phyloP scores from a whole-genome alignment of 306 rosid genomes.

The Rubus parviflorus region DNA sequence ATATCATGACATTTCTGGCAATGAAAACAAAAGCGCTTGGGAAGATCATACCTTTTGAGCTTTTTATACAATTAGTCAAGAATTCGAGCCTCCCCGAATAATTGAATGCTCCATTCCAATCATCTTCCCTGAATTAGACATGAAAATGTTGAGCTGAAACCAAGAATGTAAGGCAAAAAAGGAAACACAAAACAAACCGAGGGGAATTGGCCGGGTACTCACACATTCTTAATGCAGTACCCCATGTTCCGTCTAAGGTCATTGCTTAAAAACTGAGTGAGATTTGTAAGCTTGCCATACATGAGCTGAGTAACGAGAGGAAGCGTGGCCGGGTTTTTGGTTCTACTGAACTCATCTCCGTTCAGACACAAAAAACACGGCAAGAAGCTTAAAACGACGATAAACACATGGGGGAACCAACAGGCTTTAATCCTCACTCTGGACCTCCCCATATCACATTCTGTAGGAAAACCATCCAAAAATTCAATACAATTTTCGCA shows the following conservation, averaged over 20 bases:
- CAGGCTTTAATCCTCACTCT: slow-evolving; percentile 37
- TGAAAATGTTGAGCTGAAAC: background rate
- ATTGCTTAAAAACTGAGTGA: slow-evolving; percentile 37
- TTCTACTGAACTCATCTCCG: slow-evolving; percentile 21
- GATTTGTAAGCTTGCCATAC: slow-evolving; percentile 42
- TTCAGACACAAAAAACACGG: slow-evolving; percentile 38
- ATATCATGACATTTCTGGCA: background rate
- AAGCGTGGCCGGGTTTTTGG: slow-evolving; percentile 30
- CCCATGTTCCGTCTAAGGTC: slow-evolving; percentile 44
- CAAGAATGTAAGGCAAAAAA: background rate
- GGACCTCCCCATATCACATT: slow-evolving; percentile 30
- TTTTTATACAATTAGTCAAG: slow-evolving; percentile 56
- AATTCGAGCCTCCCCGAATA: slow-evolving; percentile 53
- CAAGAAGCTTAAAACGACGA: slow-evolving; percentile 31
- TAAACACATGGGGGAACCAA: slow-evolving; percentile 19
- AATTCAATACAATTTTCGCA: background rate
- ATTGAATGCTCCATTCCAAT: slow-evolving; percentile 76
- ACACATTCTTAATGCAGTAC: slow-evolving; percentile 75
- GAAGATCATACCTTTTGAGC: slow-evolving; percentile 44
- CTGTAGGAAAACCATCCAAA: slow-evolving; percentile 27
- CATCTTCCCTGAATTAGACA: slow-evolving; percentile 46
- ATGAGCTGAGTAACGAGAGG: slow-evolving; percentile 38
- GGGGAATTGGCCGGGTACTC: slow-evolving; percentile 18
- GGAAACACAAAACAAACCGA: background rate
- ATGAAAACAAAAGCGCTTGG: slow-evolving; percentile 1